These are phyloP conservation scores for Starmerella roubikii DNA, from an alignment of 805 yeast genomes.

Conservation along the genomic window DNA sequence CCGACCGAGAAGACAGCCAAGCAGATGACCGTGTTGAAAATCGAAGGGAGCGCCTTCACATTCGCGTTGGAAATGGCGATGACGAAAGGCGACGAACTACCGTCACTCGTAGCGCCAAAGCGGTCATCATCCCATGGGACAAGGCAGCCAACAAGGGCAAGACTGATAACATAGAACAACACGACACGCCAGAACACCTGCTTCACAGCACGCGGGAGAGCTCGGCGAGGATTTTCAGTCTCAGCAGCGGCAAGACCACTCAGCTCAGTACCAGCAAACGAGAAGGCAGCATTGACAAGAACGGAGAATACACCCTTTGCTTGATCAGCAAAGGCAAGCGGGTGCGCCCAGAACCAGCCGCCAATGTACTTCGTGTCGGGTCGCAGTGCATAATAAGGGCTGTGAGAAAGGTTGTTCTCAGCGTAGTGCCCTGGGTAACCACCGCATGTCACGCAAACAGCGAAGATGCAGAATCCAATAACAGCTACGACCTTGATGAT, in stretches of 20 bases:
- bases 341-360: conserved; percentile 41
- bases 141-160: conserved; percentile 46
- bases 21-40: conserved; percentile 57
- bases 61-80: conserved; percentile 58
- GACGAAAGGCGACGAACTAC: conserved; percentile 60
- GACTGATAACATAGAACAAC: conserved; percentile 51
- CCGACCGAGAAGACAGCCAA: conserved; percentile 62
- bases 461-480: conserved; percentile 48
- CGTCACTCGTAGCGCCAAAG: conserved; percentile 42
- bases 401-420: neutral
- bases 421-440: conserved; percentile 25
- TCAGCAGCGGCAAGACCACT: conserved; percentile 70
- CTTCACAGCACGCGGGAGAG: conserved; percentile 61
- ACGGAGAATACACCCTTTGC: conserved; percentile 61
- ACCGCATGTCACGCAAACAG: conserved; percentile 37
- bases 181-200: conserved; percentile 76
- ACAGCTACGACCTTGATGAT: conserved; percentile 47
- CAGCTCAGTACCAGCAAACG: conserved; percentile 64
- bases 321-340: conserved; percentile 55
- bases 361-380: conserved; percentile 31
- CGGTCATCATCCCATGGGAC: conserved; percentile 51
- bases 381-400: neutral
- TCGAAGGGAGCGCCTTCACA: conserved; percentile 50
- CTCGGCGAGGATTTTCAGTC: conserved; percentile 48
- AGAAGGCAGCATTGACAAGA: conserved; percentile 66